Conservation (phyloP, 2,329 filamentous ascomycete species). For the Paracoccidioides brasiliensis region DNA sequence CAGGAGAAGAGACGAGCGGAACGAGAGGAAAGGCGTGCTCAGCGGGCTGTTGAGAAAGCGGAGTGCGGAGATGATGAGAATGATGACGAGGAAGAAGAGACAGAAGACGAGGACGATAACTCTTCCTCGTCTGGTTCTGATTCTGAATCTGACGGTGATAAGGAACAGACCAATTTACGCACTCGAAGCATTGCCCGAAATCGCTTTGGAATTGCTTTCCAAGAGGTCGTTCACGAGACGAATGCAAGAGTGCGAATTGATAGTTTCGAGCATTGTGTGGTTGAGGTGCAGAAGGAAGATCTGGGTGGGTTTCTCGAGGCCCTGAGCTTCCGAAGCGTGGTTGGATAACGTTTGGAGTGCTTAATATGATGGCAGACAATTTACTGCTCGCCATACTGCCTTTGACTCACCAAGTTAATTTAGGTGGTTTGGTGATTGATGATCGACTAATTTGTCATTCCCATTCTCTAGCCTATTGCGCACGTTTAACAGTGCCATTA, state of each 20-base stretch:
- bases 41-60: conserved; percentile 39
- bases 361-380: not conserved
- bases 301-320: conserved; percentile 80
- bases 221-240: conserved; percentile 86
- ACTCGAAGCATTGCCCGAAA: conserved; percentile 65
- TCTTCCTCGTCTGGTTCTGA: conserved; percentile 24
- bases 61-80: conserved; percentile 40
- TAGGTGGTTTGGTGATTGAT: too few relatives aligned
- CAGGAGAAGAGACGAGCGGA: conserved; percentile 52
- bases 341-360: conserved; percentile 31
- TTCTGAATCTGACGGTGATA: conserved; percentile 42
- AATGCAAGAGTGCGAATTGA: conserved; percentile 83
- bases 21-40: conserved; percentile 49
- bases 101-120: conserved; percentile 53
- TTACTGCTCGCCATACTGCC: not conserved
- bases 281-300: conserved; percentile 96
- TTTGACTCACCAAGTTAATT: not conserved
- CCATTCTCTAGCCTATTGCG: too few relatives aligned
- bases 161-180: conserved; percentile 40
- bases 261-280: conserved; percentile 93
- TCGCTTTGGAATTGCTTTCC: conserved; percentile 86
- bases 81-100: conserved; percentile 49
- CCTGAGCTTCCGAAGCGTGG: conserved; percentile 80
- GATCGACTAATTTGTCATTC: too few relatives aligned
- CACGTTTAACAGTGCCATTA: too few relatives aligned